phyloP scores from a whole-genome alignment of 2,329 filamentous ascomycete genomes.

The Botrytis squamosa region DNA sequence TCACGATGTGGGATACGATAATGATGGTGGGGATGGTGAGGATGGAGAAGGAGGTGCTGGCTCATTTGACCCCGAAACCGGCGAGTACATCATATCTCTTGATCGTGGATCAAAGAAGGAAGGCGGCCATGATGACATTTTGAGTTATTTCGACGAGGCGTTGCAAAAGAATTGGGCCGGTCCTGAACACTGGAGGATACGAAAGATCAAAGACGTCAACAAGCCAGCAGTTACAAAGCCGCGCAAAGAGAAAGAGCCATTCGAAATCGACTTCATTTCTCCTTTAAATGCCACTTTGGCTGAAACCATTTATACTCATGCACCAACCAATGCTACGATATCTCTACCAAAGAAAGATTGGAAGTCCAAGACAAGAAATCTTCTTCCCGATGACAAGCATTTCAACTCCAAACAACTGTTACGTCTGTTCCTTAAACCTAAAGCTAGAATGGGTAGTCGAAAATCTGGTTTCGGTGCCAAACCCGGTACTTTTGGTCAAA shows the following conservation, averaged over 20 bases:
- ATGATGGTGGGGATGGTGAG: slow-evolving; percentile 52
- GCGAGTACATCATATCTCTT: slow-evolving; percentile 78
- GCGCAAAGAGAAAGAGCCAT: slow-evolving; percentile 93
- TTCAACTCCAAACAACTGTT: slow-evolving; percentile 93
- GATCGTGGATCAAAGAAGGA: slow-evolving; percentile 64
- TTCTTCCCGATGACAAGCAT: slow-evolving; percentile 96
- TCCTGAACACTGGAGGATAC: slow-evolving; percentile 98
- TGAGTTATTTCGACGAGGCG: slow-evolving; percentile 97
- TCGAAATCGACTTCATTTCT: slow-evolving; percentile 86
- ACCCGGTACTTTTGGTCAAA: slow-evolving; percentile 45
- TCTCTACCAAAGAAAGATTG: slow-evolving; percentile 90
- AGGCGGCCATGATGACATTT: slow-evolving; percentile 80
- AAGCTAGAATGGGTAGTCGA: slow-evolving; percentile 73
- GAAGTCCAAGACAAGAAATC: slow-evolving; percentile 89
- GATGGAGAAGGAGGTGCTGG: slow-evolving; percentile 52
- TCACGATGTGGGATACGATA: slow-evolving; percentile 59
- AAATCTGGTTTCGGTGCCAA: slow-evolving; percentile 52
- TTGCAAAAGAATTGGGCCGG: slow-evolving; percentile 96
- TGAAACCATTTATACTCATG: slow-evolving; percentile 77
- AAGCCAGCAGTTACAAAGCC: slow-evolving; percentile 64
- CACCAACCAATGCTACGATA: slow-evolving; percentile 76
- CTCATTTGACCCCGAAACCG: slow-evolving; percentile 63
- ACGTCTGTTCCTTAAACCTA: slow-evolving; percentile 90
- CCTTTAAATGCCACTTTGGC: slow-evolving; percentile 69
- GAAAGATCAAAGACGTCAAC: slow-evolving; percentile 78